These are phyloP conservation scores for Pleurotus platypus DNA, from an alignment of 768 basidiomycete species.

Conservation along the genomic window DNA sequence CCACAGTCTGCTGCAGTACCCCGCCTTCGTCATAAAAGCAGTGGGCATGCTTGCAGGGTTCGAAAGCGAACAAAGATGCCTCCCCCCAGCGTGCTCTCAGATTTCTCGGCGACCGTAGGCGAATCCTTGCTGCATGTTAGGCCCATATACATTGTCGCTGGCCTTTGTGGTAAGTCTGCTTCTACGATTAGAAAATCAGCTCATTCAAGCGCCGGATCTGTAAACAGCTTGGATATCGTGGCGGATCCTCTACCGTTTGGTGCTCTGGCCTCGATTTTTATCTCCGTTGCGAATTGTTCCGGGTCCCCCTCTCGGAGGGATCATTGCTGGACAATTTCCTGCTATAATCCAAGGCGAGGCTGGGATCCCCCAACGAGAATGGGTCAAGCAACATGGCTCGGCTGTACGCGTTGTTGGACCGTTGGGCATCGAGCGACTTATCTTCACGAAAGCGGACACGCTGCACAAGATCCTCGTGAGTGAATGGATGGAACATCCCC, in stretches of 20 bases:
- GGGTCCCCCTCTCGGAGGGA: conserved; percentile 30
- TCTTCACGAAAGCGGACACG: conserved; percentile 41
- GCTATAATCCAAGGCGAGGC: conserved; percentile 34
- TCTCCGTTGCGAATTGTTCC: conserved; percentile 35
- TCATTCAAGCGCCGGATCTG: not conserved
- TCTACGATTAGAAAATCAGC: not conserved
- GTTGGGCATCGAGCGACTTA: conserved; percentile 40
- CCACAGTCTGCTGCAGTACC: not conserved
- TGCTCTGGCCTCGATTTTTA: conserved; percentile 29
- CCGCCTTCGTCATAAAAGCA: not conserved
- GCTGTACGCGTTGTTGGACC: conserved; percentile 42
- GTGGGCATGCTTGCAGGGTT: too few relatives aligned
- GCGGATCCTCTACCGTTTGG: conserved; percentile 21
- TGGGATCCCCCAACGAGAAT: conserved; percentile 40
- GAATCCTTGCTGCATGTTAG: not conserved
- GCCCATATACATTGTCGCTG: not conserved
- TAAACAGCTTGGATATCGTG: not conserved
- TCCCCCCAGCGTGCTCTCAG: not conserved
- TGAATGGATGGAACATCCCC: conserved; percentile 45
- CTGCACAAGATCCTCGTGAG: conserved; percentile 39
- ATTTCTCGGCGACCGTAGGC: not conserved
- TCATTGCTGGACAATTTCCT: conserved; percentile 34
- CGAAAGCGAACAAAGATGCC: not conserved
- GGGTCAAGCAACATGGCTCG: conserved; percentile 43
- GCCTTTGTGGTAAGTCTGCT: not conserved